Percentiles rank a stretch among this genome's conserved stretches.
These are phyloP conservation scores for Phytopythium oedochilum DNA, from an alignment of 352 stramenopile species.

Conservation along the genomic window DNA sequence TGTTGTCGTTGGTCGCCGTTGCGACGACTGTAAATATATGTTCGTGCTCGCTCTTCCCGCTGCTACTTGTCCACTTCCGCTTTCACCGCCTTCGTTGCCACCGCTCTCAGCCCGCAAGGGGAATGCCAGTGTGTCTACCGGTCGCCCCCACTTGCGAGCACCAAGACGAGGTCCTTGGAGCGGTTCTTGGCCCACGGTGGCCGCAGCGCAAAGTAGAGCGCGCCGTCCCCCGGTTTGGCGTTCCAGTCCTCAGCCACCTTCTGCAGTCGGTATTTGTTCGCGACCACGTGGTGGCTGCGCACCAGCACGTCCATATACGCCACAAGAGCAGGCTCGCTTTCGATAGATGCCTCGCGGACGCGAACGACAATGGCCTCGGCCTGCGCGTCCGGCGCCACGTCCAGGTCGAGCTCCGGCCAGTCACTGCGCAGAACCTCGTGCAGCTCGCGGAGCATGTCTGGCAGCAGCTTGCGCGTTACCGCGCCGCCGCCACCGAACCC, in stretches of 20 bases:
- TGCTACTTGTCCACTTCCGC: not conserved
- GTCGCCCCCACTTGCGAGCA: conserved; percentile 18
- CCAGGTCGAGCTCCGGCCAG: conserved; percentile 57
- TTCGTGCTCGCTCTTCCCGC: not conserved
- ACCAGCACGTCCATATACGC: conserved; percentile 85
- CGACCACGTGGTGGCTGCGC: conserved; percentile 48
- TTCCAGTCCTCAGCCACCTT: conserved; percentile 84
- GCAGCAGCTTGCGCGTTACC: conserved; percentile 59
- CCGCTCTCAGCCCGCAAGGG: no score
- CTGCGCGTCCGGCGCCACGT: conserved; percentile 51
- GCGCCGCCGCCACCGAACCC: conserved; percentile 26
- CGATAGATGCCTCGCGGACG: conserved; percentile 36
- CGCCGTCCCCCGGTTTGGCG: conserved; percentile 48
- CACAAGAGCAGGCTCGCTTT: conserved; percentile 55
- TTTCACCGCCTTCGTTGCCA: no score
- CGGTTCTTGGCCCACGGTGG: conserved; percentile 59
- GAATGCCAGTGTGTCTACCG: no score
- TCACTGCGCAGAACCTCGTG: conserved; percentile 50
- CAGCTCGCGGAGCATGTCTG: conserved; percentile 71
- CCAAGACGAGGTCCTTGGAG: conserved; percentile 49
- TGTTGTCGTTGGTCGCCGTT: not conserved
- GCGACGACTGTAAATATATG: not conserved
- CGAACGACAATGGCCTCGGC: conserved; percentile 50
- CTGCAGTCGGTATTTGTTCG: conserved; percentile 68
- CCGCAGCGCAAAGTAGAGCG: conserved; percentile 55